These are phyloP conservation scores for Coemansia sp. DNA, from an alignment of 192 early-diverging fungal species.

Conservation along the genomic window DNA sequence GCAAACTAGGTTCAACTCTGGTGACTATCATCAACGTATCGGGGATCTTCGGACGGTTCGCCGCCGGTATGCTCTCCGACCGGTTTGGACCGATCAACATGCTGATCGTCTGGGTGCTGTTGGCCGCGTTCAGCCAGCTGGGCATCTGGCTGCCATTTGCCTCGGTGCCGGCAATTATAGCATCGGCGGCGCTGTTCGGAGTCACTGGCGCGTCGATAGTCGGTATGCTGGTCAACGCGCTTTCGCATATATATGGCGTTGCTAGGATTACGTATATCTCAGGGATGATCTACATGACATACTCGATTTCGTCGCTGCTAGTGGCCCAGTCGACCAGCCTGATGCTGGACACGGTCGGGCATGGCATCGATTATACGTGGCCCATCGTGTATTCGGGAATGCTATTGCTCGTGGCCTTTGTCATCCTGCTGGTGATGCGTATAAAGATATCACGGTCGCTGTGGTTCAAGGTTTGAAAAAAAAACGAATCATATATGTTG, in stretches of 20 bases:
- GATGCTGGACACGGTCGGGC: slow-evolving; percentile 52
- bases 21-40: slow-evolving; percentile 51
- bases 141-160: slow-evolving; percentile 52
- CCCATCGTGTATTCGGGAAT: slow-evolving; percentile 47
- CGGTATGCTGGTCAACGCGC: slow-evolving; percentile 43
- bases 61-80: slow-evolving; percentile 42
- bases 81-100: slow-evolving; percentile 41
- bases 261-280: slow-evolving; percentile 43
- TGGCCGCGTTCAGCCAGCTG: slow-evolving; percentile 44
- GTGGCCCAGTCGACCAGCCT: slow-evolving; percentile 46
- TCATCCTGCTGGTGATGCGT: slow-evolving; percentile 32
- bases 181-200: slow-evolving; percentile 42
- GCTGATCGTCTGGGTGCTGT: slow-evolving; percentile 34
- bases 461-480: slow-evolving; percentile 10
- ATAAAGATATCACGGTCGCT: slow-evolving; percentile 24
- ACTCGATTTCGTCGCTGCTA: slow-evolving; percentile 37
- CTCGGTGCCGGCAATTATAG: slow-evolving; percentile 22
- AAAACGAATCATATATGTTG: background rate
- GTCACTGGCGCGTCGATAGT: slow-evolving; percentile 42
- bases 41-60: slow-evolving; percentile 47
- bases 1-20: slow-evolving; percentile 30
- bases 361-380: slow-evolving; percentile 47
- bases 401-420: slow-evolving; percentile 24
- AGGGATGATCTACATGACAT: slow-evolving; percentile 52
- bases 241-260: slow-evolving; percentile 46